phyloP scores from a whole-genome alignment of 192 early-diverging fungal species.

The Chytriomyces sp. region DNA sequence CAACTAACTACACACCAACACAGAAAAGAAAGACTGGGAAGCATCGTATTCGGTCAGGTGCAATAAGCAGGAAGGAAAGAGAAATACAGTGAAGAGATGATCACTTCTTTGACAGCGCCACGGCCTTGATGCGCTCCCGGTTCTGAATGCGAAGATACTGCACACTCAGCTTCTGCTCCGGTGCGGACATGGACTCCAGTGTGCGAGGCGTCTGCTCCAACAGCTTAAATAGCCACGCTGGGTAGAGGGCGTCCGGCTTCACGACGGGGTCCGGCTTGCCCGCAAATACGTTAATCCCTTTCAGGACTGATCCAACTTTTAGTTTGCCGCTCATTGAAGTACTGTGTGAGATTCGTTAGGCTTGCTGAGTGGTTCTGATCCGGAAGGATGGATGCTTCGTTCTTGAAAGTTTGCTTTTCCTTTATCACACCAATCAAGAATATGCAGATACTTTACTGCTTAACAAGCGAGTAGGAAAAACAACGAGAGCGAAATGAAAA shows the following conservation, averaged over 20 bases:
- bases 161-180: constrained; percentile 40
- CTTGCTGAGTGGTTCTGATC: background rate
- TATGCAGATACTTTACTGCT: too few species aligned
- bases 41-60: too few species aligned
- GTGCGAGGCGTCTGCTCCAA: constrained; percentile 32
- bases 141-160: constrained; percentile 45
- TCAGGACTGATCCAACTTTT: constrained; percentile 71
- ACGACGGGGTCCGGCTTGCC: constrained; percentile 84
- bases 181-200: constrained; percentile 16
- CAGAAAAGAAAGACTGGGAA: too few species aligned
- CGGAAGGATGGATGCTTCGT: too few species aligned
- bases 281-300: constrained; percentile 84
- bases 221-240: constrained; percentile 91
- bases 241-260: constrained; percentile 82
- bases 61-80: too few species aligned
- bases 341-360: background rate
- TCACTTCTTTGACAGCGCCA: constrained; percentile 40
- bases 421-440: background rate
- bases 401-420: background rate
- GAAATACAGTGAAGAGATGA: too few species aligned
- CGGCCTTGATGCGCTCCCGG: constrained; percentile 46
- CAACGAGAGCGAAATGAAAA: too few species aligned
- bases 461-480: too few species aligned
- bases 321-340: background rate
- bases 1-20: too few species aligned